These are phyloP conservation scores for Saraca asoca DNA, from an alignment of 331 rosid genomes.

Conservation along the genomic window DNA sequence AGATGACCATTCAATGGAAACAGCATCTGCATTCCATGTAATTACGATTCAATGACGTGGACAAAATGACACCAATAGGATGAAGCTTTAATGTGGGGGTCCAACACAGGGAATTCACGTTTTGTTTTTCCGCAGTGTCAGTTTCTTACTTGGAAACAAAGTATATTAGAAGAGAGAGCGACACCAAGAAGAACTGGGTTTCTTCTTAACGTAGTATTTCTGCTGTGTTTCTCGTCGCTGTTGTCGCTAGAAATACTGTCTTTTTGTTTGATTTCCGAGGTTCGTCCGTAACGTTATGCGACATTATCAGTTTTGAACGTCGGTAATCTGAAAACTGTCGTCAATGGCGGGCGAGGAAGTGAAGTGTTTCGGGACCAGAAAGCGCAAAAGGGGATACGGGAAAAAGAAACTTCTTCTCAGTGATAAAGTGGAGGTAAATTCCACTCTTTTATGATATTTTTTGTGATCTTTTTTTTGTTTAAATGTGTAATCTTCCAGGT, in stretches of 20 bases:
- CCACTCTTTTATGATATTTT: not conserved
- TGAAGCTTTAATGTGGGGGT: too few species aligned
- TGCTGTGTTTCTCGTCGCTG: not conserved
- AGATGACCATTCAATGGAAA: too few species aligned
- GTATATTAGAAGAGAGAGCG: not conserved
- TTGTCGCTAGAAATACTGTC: too few species aligned
- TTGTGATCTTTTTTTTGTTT: not conserved
- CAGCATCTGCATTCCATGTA: too few species aligned
- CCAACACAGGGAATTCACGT: not conserved
- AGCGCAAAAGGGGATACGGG: slow-evolving; percentile 26
- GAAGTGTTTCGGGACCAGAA: slow-evolving; percentile 27
- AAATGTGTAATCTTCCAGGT: not conserved
- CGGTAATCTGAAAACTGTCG: not conserved
- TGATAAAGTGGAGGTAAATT: slow-evolving; percentile 73
- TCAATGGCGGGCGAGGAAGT: slow-evolving; percentile 55
- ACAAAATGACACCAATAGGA: too few species aligned
- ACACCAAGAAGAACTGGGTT: not conserved
- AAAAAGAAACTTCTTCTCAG: slow-evolving; percentile 42
- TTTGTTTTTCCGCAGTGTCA: not conserved
- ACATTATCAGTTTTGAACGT: not conserved
- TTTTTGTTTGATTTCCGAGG: not conserved
- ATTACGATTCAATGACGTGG: too few species aligned
- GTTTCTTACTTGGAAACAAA: not conserved
- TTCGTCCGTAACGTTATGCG: not conserved
- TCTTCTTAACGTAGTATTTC: not conserved